A percentile compares a stretch with the other conserved stretches of the same genome.
phyloP scores from a whole-genome alignment of 2,329 filamentous ascomycete species.

The Truncatella angustata region DNA sequence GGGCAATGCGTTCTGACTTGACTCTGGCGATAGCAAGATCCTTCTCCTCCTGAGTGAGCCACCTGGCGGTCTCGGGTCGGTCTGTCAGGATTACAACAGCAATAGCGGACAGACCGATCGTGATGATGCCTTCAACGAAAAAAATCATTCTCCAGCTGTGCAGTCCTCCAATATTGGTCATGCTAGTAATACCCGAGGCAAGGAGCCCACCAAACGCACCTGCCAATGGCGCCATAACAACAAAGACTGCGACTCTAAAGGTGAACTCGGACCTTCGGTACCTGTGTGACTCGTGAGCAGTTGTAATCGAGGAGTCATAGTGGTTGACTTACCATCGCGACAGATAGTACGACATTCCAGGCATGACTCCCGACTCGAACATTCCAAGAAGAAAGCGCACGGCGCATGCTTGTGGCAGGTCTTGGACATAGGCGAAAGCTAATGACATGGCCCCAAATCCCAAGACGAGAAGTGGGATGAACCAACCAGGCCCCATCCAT shows the following conservation, averaged over 20 bases:
- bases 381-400: slow-evolving; percentile 67
- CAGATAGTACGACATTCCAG: slow-evolving; percentile 72
- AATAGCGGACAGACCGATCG: slow-evolving; percentile 51
- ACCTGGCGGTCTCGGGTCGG: slow-evolving; percentile 64
- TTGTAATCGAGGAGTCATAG: background rate
- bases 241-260: slow-evolving; percentile 66
- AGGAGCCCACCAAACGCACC: slow-evolving; percentile 71
- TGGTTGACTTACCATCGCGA: slow-evolving; percentile 51
- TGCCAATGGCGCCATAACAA: slow-evolving; percentile 68
- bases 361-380: slow-evolving; percentile 73
- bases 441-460: slow-evolving; percentile 64
- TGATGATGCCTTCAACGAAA: slow-evolving; percentile 49
- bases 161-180: slow-evolving; percentile 47
- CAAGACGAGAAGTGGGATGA: slow-evolving; percentile 60
- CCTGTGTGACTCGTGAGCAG: background rate
- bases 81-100: slow-evolving; percentile 66
- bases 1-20: slow-evolving; percentile 65
- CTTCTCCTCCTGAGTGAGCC: slow-evolving; percentile 66
- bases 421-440: slow-evolving; percentile 63
- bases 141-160: slow-evolving; percentile 29
- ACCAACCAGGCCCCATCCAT: slow-evolving; percentile 70
- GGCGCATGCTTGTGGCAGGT: slow-evolving; percentile 48
- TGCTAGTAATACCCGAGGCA: slow-evolving; percentile 60
- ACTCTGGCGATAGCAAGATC: slow-evolving; percentile 64
- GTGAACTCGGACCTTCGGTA: slow-evolving; percentile 67